phyloP scores from a whole-genome alignment of 176 grass and related monocot genomes.

The Oryza punctata region DNA sequence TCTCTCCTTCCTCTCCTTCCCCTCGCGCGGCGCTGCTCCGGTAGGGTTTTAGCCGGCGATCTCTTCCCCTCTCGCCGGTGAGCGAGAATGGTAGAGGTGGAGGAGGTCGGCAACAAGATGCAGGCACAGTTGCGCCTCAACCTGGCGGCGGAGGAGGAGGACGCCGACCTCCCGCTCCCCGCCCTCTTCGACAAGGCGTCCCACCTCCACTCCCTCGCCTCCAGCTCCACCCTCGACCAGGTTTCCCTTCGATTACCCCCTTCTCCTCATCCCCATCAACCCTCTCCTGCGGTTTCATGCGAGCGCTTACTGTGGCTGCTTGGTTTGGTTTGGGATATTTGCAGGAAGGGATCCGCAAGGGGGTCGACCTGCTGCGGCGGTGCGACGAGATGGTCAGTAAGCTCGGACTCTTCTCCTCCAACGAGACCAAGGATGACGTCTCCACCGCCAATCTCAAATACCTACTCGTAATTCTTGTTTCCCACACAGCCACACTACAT shows the following conservation, averaged over 20 bases:
- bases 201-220: constrained; percentile 67
- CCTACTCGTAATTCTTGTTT: constrained; percentile 47
- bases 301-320: neutral
- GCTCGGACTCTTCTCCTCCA: constrained; percentile 78
- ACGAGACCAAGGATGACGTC: constrained; percentile 95
- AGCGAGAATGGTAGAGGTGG: constrained; percentile 40
- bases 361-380: constrained; percentile 62
- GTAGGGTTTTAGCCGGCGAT: constrained; percentile 14
- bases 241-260: neutral
- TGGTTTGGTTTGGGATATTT: neutral
- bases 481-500: neutral
- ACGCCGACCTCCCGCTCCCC: constrained; percentile 65
- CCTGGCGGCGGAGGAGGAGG: constrained; percentile 4
- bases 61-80: neutral
- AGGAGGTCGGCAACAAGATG: constrained; percentile 40
- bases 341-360: constrained; percentile 72
- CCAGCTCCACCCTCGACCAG: constrained; percentile 59
- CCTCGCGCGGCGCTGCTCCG: neutral
- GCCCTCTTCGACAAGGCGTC: constrained; percentile 76
- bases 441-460: constrained; percentile 95
- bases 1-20: neutral
- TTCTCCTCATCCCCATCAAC: neutral
- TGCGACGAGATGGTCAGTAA: constrained; percentile 93
- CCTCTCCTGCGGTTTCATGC: neutral
- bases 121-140: constrained; percentile 40